Evolutionary conservation across 2,329 filamentous ascomycete genomes (phyloP).

Genomic region (Microcyclosporella mali): DNA sequence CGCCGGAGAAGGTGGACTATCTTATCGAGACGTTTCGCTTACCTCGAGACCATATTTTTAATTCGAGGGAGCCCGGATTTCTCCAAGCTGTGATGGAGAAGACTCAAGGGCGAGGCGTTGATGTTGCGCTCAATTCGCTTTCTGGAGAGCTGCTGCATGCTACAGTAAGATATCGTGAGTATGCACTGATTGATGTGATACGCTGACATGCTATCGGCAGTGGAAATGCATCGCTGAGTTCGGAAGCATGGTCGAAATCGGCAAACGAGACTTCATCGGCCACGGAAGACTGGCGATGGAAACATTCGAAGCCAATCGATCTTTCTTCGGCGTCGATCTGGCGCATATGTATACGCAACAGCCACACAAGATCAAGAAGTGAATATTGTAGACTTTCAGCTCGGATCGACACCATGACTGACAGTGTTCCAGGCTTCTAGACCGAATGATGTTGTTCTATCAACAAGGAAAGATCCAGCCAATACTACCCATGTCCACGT

Average conservation of each 20-base stretch:
- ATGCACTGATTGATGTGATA: too few relatives aligned
- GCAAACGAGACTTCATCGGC: conserved; percentile 16
- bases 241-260: conserved; percentile 29
- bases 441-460: not conserved
- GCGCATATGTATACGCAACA: not conserved
- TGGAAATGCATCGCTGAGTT: conserved; percentile 27
- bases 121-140: conserved; percentile 30
- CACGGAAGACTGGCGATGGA: conserved; percentile 13
- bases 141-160: conserved; percentile 24
- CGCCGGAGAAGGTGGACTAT: conserved; percentile 16
- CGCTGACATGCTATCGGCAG: too few relatives aligned
- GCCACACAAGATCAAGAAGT: too few relatives aligned
- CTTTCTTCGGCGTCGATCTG: conserved; percentile 12
- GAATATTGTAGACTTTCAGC: not conserved
- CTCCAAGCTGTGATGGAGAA: conserved; percentile 16
- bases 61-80: conserved; percentile 25
- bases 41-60: conserved; percentile 26
- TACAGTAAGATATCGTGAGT: too few relatives aligned
- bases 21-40: conserved; percentile 16
- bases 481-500: conserved; percentile 1
- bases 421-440: too few relatives aligned
- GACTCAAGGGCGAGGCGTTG: conserved; percentile 28
- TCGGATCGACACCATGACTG: too few relatives aligned
- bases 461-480: conserved; percentile 4
- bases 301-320: conserved; percentile 11